A percentile compares a stretch with the other conserved stretches of the same genome.
Conservation (phyloP, 495 filamentous ascomycete species). For the Aspergillus taichungensis region DNA sequence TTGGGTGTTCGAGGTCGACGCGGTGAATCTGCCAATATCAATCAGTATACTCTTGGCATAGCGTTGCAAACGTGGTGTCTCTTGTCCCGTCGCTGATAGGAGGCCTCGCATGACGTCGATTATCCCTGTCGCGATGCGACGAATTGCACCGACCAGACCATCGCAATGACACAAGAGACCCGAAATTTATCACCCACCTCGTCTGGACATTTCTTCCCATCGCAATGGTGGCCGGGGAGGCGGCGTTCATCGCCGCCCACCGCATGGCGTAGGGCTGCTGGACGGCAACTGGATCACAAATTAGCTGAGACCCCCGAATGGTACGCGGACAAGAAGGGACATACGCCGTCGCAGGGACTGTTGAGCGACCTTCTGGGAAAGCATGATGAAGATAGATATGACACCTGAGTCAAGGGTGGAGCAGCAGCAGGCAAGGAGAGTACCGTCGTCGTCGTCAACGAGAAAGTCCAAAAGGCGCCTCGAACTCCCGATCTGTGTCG, state of each 20-base stretch:
- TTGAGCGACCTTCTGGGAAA: conserved; percentile 56
- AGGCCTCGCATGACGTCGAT: conserved; percentile 2
- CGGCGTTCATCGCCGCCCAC: conserved; percentile 41
- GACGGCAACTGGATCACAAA: conserved; percentile 33
- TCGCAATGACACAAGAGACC: neutral
- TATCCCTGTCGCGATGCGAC: neutral
- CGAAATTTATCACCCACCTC: conserved; percentile 33
- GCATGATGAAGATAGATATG: conserved; percentile 40
- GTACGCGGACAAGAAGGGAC: conserved; percentile 14
- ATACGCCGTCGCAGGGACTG: conserved; percentile 62
- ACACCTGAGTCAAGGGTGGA: conserved; percentile 7
- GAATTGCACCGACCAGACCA: neutral
- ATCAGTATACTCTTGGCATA: neutral
- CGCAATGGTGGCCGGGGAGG: conserved; percentile 41
- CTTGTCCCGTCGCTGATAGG: neutral
- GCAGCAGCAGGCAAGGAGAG: conserved; percentile 5
- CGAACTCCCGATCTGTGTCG: conserved; percentile 19
- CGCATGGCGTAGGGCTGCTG: conserved; percentile 41
- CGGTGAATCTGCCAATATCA: conserved; percentile 33
- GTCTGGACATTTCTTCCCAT: conserved; percentile 43
- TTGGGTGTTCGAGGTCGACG: conserved; percentile 46
- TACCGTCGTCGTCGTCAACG: conserved; percentile 12
- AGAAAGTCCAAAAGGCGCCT: conserved; percentile 10
- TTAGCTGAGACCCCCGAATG: conserved; percentile 12
- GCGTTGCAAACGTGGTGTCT: too few relatives aligned